Evolutionary conservation across 1,139 yeast genomes (phyloP).

Genomic region (Lodderomyces orthopsilosis): DNA sequence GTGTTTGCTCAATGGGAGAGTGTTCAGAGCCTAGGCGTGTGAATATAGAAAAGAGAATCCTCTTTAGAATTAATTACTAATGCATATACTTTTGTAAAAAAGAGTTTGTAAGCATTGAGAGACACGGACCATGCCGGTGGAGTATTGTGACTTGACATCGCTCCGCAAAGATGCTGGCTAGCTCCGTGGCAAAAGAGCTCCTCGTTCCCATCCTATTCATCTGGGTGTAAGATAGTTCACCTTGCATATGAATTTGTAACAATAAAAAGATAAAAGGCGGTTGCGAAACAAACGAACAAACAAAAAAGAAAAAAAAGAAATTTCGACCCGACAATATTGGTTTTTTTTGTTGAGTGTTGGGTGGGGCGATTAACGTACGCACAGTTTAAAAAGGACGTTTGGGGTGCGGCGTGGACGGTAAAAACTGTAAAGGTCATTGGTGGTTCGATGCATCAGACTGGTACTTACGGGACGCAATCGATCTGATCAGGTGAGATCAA

Average conservation of each 20-base stretch:
- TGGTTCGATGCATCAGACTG: too few relatives aligned
- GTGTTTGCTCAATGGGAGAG: slow-evolving; percentile 86
- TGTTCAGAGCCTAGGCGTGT: slow-evolving; percentile 1
- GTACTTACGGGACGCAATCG: too few relatives aligned
- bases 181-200: too few relatives aligned
- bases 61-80: background rate
- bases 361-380: background rate
- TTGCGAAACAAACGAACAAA: background rate
- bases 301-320: background rate
- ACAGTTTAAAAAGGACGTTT: background rate
- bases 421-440: too few relatives aligned
- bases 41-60: background rate
- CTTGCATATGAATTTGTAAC: background rate
- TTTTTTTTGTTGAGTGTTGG: slow-evolving; percentile 1
- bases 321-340: background rate
- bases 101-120: too few relatives aligned
- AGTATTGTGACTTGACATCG: too few relatives aligned
- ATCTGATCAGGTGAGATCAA: too few relatives aligned
- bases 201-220: too few relatives aligned
- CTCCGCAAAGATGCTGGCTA: too few relatives aligned
- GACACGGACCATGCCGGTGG: too few relatives aligned
- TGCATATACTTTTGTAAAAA: background rate
- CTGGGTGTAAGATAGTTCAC: too few relatives aligned
- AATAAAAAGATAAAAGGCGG: background rate
- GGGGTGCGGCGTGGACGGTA: too few relatives aligned